Evolutionary conservation across 1,284 basidiomycete species (phyloP), one percentile per base, ranked within the genome.

Genomic region (Kalmanozyma brasiliensis): DNA sequence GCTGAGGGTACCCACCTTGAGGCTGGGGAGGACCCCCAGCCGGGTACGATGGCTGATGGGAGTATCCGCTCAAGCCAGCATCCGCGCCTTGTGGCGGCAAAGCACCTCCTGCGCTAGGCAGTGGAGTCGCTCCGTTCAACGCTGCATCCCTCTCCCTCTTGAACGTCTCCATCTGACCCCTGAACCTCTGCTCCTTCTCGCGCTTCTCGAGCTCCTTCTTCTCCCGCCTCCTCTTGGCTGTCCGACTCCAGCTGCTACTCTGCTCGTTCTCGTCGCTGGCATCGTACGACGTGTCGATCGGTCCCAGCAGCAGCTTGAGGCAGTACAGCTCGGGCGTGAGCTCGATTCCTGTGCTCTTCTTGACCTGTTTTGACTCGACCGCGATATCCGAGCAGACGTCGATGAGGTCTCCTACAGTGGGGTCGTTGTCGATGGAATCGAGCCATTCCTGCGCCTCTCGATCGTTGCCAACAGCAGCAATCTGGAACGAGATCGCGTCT

Each of bases 371-470:
- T 4, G 64, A 64, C 41, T 78, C 76, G 14, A 61, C 33, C n/a
- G 53, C 46, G 38, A 73, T 76, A 44, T 76, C 74, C 13, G 72
- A 74, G 34, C 61, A 66, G 3, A 78, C 76, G 38, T 78, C 76
- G 43, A 78, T 47, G 17, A 78, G 49, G 37, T 74, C 68, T n/a
- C 76, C 76, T 0, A 78, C 70, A 24, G 42, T 45, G 14, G 56
- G 57, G 32, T 78, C 61, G 36, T 70, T 66, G 48, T 78, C 76
- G 60, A 78, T 74, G n/a, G 45, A 57, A 34, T 78, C 76, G 24
- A 78, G 64, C 76, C 76, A 78, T 16, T 76, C 67, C 19, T 76
- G 73, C 3, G 76, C 76, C n/a, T 76, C 76, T 11, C 53, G 23
- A 37, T 78, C 76, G 46, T 78, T 78, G 14, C 76, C 76, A 0